Percentiles rank a stretch among this genome's conserved stretches.
Evolutionary conservation across 306 rosid genomes (phyloP).

Genomic region (Delonix regia): DNA sequence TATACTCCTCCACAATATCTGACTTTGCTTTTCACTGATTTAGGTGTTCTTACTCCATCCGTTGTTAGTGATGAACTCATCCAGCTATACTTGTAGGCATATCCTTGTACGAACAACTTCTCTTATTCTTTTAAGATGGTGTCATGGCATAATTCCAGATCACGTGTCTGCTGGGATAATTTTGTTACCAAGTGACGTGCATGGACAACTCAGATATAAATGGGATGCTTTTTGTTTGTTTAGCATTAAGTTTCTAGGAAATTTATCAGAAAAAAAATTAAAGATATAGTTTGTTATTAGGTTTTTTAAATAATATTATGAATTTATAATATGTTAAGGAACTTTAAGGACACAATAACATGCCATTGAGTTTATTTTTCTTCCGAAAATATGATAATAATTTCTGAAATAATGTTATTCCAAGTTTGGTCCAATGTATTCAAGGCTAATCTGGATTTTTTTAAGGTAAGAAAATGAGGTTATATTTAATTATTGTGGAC

Average conservation of each 20-base stretch:
- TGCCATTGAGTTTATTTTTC: too few relatives aligned
- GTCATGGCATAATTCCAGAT: constrained; percentile 22
- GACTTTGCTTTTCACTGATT: constrained; percentile 87
- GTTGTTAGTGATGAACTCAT: constrained; percentile 98
- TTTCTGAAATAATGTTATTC: too few relatives aligned
- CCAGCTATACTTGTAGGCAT: constrained; percentile 78
- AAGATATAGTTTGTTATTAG: too few relatives aligned
- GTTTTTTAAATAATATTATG: too few relatives aligned
- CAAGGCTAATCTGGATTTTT: too few relatives aligned
- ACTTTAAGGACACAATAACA: too few relatives aligned
- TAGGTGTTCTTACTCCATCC: constrained; percentile 94
- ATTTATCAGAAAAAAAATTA: not conserved
- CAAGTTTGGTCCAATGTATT: too few relatives aligned
- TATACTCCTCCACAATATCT: constrained; percentile 97
- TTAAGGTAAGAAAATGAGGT: too few relatives aligned
- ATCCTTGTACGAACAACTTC: not conserved
- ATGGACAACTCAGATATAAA: constrained; percentile 10
- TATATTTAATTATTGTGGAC: too few relatives aligned
- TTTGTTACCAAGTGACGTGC: constrained; percentile 34
- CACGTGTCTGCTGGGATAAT: constrained; percentile 7
- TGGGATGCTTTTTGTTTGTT: not conserved
- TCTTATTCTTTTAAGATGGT: not conserved
- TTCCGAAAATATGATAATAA: too few relatives aligned
- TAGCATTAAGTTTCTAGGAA: not conserved
- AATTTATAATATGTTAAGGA: too few relatives aligned